Conservation (phyloP, 2,329 filamentous ascomycete species). For the Penicillium decumbens region DNA sequence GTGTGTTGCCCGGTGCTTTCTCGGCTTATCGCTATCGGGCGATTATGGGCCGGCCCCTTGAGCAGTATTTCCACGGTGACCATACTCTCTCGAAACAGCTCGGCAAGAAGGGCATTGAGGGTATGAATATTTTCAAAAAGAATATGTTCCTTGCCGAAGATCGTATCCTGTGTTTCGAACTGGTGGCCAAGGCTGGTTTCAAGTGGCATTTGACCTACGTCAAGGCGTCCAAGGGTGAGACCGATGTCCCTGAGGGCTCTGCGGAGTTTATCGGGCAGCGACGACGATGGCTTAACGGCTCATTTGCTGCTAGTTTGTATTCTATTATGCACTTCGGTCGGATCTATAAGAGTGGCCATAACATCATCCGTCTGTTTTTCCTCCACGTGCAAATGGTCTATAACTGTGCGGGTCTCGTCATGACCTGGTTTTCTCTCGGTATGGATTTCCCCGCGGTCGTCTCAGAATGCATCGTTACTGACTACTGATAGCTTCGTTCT, state of each 20-base stretch:
- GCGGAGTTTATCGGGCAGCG: conserved; percentile 94
- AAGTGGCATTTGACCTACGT: conserved; percentile 99
- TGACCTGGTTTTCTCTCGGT: conserved; percentile 77
- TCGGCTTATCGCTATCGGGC: conserved; percentile 94
- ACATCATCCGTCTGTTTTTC: conserved; percentile 95
- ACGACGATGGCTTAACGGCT: conserved; percentile 97
- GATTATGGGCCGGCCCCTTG: conserved; percentile 91
- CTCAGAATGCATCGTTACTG: background rate
- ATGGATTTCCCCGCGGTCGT: conserved; percentile 26
- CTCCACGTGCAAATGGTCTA: conserved; percentile 92
- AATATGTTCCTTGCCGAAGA: conserved; percentile 99
- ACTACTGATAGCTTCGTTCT: conserved; percentile 19
- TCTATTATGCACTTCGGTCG: conserved; percentile 94
- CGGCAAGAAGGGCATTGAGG: conserved; percentile 97
- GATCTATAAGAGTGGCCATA: conserved; percentile 97
- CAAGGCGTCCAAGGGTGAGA: conserved; percentile 97
- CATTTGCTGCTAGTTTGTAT: conserved; percentile 92
- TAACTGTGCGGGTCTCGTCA: conserved; percentile 78
- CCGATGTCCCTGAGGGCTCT: conserved; percentile 94
- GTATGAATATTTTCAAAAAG: conserved; percentile 99
- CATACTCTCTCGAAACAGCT: conserved; percentile 91
- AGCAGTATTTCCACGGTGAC: conserved; percentile 99
- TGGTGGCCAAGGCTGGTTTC: conserved; percentile 94
- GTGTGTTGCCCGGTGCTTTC: conserved; percentile 94
- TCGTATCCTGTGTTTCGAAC: conserved; percentile 97